Evolutionary conservation across 75 land plant genomes (phyloP).

Genomic region (Adiantum capillusveneris): DNA sequence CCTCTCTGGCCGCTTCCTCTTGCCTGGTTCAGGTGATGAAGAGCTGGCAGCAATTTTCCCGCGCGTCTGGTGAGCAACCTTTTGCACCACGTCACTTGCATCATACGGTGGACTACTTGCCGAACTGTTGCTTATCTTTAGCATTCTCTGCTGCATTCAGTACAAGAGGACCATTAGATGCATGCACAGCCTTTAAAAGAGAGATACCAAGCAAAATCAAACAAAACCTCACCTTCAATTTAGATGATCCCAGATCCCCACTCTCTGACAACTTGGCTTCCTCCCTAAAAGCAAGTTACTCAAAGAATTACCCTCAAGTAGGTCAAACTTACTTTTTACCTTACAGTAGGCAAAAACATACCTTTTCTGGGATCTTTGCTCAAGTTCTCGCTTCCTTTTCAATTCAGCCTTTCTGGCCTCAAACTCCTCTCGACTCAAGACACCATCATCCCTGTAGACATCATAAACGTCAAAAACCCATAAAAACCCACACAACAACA

Average conservation of each 20-base stretch:
- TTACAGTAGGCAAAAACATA: conserved; percentile 1
- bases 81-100: neutral
- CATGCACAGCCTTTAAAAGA: neutral
- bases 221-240: neutral
- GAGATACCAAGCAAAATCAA: too few relatives aligned
- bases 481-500: too few relatives aligned
- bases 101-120: neutral
- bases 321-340: too few relatives aligned
- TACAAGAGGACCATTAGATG: neutral
- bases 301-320: neutral
- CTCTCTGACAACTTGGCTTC: neutral
- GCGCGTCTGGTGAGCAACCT: neutral
- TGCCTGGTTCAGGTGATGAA: neutral
- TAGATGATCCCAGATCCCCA: conserved; percentile 3
- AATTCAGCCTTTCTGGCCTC: conserved; percentile 74
- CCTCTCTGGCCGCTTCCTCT: conserved; percentile 3
- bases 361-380: conserved; percentile 16
- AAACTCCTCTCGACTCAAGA: conserved; percentile 69
- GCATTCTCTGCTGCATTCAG: neutral
- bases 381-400: conserved; percentile 58
- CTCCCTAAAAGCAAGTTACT: neutral
- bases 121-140: too few relatives aligned
- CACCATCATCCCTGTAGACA: neutral
- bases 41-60: neutral
- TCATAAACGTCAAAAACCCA: too few relatives aligned